Base-by-base conservation (phyloP, 1,284 basidiomycete genomes). In the Pascua sp. region DNA sequence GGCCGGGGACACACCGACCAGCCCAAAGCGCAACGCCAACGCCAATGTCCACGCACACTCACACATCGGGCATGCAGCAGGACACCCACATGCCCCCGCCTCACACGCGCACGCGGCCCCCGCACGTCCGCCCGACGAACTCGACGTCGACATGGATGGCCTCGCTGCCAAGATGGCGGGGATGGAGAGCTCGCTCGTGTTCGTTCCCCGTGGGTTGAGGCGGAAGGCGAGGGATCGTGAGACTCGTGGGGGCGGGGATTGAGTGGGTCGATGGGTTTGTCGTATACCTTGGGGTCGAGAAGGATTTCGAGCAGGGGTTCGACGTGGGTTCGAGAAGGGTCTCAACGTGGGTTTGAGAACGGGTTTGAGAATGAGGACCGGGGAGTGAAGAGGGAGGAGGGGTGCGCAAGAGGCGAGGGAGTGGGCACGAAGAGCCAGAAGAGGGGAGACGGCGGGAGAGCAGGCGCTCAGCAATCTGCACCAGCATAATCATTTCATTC, bases 111-210 rank as follows among this genome's bases (percentile, higher is more conserved):
- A 42, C 44, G 24, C 2, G 12, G 32, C 7, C 9, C 46, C 52
- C 8, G n/a, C 15, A n/a, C 40, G 44, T 12, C 50, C 57, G 1
- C 42, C 46, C 11, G 68, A 69, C 49, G 57, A 32, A 7, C 24
- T 32, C 24, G 24, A 63, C 13, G 66, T 71, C 63, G 68, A 68
- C 43, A 55, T 59, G 39, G 59, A 61, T 32, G 67, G 56, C 16
- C 55, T 72, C 13, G 55, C 63, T 12, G 45, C 55, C 8, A 47
- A 54, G 38, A 63, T 70, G 63, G 59, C 48, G 1, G 49, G 55
- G 16, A 36, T 70, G 42, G 63, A 67, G 51, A 71, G 67, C 56
- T 67, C 65, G 43, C 52, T 73, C 39, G 45, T 59, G 41, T 72
- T 73, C 37, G 61, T 71, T 5, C 71, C 71, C 9, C 53, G 63